Evolutionary conservation across 441 rosid species (phyloP), one percentile per base, ranked within the genome.

Genomic region (Populus tomentosa): DNA sequence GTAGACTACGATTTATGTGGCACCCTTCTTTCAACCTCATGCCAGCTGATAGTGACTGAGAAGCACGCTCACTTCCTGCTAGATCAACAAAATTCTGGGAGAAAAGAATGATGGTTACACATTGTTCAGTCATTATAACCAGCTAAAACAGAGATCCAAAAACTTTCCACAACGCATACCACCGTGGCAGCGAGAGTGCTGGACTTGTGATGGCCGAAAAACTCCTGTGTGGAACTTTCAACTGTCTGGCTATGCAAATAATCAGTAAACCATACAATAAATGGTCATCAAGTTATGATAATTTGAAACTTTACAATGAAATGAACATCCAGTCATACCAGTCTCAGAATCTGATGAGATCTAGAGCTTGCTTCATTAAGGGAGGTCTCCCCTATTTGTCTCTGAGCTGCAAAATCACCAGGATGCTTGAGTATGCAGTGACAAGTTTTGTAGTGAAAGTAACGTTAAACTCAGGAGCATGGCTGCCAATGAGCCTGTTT

Each of bases 21-120:
- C 99, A 95, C 21, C 99, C 97, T 84, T 95, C 98, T 87, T 95
- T 94, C 85, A 94, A 90, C 88, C 98, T 87, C 67, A 92, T 81
- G 35, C 97, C 97, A 61, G 94, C 90, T 75, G 98, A 92, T 74
- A 90, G 78, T 50, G 99, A 82, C 86, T 95, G 98, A 36, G 98
- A 95, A 72, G 99, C 99, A 35, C 94, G 97, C 89, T 95, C 99
- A 81, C 99, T 94, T 78, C 98, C 97, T 7, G 98, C 99, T 75
- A 96, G 83, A 86, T 96, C 99, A 78, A 94, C 77, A 77, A 96
- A 94, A 84, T 94, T 96, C 98, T 94, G 87, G 10, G 26, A 53
- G 71, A 76, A 36, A 79, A 77, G 66, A 77, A 79, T 40, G 80
- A 69, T 67, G 40, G 72, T 38, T 46, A 75, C 68, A 73, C 59